A percentile compares a stretch with the other conserved stretches of the same genome.
phyloP scores from a whole-genome alignment of 2,329 filamentous ascomycete genomes.

The Arachnopeziza araneosa region DNA sequence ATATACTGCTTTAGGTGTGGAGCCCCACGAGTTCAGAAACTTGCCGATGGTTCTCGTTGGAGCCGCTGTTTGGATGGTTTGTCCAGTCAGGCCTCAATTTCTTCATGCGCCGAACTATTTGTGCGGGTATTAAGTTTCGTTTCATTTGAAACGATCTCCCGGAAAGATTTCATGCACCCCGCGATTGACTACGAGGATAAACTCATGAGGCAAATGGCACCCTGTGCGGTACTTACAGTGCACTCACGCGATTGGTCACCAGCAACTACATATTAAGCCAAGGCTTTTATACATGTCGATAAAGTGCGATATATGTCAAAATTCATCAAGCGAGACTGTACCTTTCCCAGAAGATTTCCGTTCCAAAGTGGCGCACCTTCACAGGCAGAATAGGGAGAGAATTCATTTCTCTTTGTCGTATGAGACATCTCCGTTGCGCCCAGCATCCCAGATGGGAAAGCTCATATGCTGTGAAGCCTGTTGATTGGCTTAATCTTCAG shows the following conservation, averaged over 20 bases:
- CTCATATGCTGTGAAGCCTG: not conserved
- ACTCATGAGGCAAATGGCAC: conserved; percentile 9
- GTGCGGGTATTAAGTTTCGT: not conserved
- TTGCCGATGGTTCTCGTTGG: not conserved
- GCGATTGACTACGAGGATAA: conserved; percentile 12
- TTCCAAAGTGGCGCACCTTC: not conserved
- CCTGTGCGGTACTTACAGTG: conserved; percentile 10
- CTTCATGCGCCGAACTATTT: not conserved
- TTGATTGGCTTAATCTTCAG: not conserved
- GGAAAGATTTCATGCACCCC: conserved; percentile 11
- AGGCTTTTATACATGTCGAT: conserved; percentile 3
- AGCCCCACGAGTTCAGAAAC: not conserved
- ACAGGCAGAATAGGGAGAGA: conserved; percentile 10
- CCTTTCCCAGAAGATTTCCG: not conserved
- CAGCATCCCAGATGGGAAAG: not conserved
- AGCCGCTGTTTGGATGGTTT: not conserved
- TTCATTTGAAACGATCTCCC: conserved; percentile 4
- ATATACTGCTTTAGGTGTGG: not conserved
- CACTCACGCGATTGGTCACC: conserved; percentile 5
- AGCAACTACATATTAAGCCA: conserved; percentile 8
- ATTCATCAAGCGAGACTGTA: conserved; percentile 8
- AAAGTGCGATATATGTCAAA: conserved; percentile 8
- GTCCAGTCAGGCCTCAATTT: not conserved
- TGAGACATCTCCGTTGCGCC: not conserved
- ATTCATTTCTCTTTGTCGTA: not conserved